Evolutionary conservation across 2,329 filamentous ascomycete species (phyloP), one percentile per base, ranked within the genome.

Genomic region (Aspergillus sp.): DNA sequence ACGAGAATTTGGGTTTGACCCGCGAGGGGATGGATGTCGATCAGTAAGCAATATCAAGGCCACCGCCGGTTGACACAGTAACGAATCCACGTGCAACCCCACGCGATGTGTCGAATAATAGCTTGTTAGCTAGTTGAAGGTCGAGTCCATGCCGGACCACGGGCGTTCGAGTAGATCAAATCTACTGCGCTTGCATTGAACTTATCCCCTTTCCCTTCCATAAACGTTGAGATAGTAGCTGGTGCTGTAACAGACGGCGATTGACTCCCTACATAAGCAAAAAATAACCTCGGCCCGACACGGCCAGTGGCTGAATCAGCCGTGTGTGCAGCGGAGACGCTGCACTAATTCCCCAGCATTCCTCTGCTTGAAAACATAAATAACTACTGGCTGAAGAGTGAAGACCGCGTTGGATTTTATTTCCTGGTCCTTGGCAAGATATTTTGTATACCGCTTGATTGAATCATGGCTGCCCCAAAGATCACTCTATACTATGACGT

Each of bases 401-500:
- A 36, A 9, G 17, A 36, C 4, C 12, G 3, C 17, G 11, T 24
- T 20, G 18, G 18, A 26, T 15, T 24, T 15, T 12, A 26, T 44
- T 17, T 7, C 5, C 11, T 13, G 7, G 5, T 30, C 1, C 26
- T 11, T 9, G 7, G 44, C 30, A 8, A 36, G 5, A 20, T 20
- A 36, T 5, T 5, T 34, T 3, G 6, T 26, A 9, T 20, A 51
- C 5, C 4, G 30, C 49, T 44, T n/a, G 13, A 34, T 36, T 34
- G 13, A 38, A 60, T 12, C 34, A 83, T 83, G 80, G 64, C 76
- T 20, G 72, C 69, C 44, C 76, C 80, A 4, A 80, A 80, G 64
- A 76, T 87, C 52, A 84, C 80, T 0, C 72, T 87, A 13, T 86
- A 83, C 62, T 68, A 86, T 45, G 84, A 87, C 71, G 76, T 85